Conservation (phyloP, 495 filamentous ascomycete species). For the Talaromyces proteolyticus region DNA sequence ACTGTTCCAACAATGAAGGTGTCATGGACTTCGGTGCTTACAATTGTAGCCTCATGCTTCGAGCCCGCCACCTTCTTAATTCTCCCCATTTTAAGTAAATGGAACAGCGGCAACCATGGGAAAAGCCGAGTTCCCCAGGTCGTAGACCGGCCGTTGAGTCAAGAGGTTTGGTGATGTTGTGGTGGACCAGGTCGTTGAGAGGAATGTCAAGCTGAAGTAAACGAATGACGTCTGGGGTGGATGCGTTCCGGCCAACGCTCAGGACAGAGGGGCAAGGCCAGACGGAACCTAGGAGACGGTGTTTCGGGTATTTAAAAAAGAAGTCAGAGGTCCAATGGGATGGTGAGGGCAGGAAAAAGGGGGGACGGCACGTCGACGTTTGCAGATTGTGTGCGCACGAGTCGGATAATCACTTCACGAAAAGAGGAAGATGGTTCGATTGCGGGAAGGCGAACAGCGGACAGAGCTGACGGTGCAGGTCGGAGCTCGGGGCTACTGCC, state of each 20-base stretch:
- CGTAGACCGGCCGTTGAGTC: constrained; percentile 25
- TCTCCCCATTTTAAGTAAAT: constrained; percentile 69
- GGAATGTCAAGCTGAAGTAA: too few species aligned
- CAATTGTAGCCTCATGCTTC: constrained; percentile 91
- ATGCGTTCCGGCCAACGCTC: neutral
- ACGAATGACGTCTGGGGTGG: neutral
- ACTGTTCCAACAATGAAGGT: constrained; percentile 10
- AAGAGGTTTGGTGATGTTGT: too few species aligned
- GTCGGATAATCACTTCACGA: too few species aligned
- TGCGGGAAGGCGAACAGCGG: neutral
- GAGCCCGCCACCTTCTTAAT: constrained; percentile 91
- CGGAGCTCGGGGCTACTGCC: constrained; percentile 2
- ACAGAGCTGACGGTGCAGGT: constrained; percentile 10
- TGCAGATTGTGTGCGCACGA: too few species aligned
- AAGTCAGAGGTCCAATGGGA: neutral
- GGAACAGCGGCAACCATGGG: constrained; percentile 42
- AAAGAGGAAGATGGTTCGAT: too few species aligned
- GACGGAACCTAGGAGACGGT: neutral
- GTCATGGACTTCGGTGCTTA: constrained; percentile 42
- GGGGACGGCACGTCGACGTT: neutral
- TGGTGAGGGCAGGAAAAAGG: neutral
- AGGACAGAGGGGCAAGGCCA: constrained; percentile 7
- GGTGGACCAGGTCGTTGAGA: constrained; percentile 30
- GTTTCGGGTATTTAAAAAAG: neutral
- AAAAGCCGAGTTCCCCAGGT: constrained; percentile 23